These are phyloP conservation scores for Pleurotus ostreatus DNA, from an alignment of 768 basidiomycete species.

Conservation along the genomic window DNA sequence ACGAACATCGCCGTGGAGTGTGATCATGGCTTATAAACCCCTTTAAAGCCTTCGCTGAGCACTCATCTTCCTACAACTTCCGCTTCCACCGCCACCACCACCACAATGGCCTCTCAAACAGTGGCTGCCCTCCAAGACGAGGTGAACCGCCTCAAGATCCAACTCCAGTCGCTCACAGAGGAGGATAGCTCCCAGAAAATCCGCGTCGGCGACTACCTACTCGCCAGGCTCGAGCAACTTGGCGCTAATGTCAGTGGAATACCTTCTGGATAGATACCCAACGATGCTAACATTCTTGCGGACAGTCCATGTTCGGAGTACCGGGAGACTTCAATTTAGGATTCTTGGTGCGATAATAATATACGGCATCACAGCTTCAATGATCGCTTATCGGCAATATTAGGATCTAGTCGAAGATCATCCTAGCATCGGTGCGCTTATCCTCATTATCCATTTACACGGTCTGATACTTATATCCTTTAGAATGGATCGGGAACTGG, in stretches of 20 bases:
- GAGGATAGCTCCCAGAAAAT: conserved; percentile 39
- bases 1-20: background rate
- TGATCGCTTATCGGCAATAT: background rate
- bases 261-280: too few relatives aligned
- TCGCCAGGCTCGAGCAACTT: conserved; percentile 60
- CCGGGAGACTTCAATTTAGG: conserved; percentile 87
- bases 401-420: conserved; percentile 84
- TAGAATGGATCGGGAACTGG: conserved; percentile 86
- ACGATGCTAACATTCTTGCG: background rate
- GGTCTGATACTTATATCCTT: background rate
- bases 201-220: conserved; percentile 55
- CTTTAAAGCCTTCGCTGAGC: background rate
- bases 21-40: too few relatives aligned
- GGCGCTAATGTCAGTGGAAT: conserved; percentile 49
- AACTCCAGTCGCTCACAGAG: conserved; percentile 37
- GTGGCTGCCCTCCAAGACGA: conserved; percentile 35
- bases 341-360: background rate
- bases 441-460: background rate
- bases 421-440: conserved; percentile 42
- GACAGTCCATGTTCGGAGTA: conserved; percentile 75
- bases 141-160: conserved; percentile 41
- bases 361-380: background rate
- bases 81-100: background rate
- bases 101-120: conserved; percentile 17
- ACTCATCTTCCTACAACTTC: background rate